Evolutionary conservation across 2,329 filamentous ascomycete species (phyloP), one percentile per base, ranked within the genome.

Genomic region (Pochonia chlamydosporia): DNA sequence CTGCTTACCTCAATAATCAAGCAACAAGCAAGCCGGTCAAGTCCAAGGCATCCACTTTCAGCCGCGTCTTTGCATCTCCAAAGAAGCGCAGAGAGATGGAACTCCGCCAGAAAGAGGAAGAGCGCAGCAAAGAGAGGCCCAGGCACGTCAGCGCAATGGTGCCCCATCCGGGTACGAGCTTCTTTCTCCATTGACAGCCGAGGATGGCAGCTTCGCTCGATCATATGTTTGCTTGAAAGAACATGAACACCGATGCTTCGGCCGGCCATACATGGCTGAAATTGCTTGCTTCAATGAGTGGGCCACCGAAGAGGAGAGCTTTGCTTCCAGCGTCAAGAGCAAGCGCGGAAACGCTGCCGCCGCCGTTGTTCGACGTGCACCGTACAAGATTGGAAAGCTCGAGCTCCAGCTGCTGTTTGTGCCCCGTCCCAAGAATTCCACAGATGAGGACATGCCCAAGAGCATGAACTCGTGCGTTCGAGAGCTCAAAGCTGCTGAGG

Each of bases 261-360:
- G 93, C 30, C 84, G 93, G 16, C 90, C 89, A 8, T 85, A 92
- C 59, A 84, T 84, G 52, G 89, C 91, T 14, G 91, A 97, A 57
- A 83, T 97, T 47, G 87, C 89, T 16, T 95, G 90, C 68, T 99
- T 97, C 78, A 99, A 99, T 61, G 93, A 99, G 70, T 99, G 93
- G 93, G 93, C 93, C 0, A 84, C 87, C 3, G 93, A 99, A 63
- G 88, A 93, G 56, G 82, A 81, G 9, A 76, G 75, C 21, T 85
- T 85, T 51, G 81, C 85, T 5, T 95, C 84, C 60, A 96, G 89
- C 66, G 86, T 96, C 52, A 95, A 95, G 78, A 96, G 89, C 75
- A 97, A 97, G 80, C 87, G 87, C 53, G 80, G 82, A 36, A 82
- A 79, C 53, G 78, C 77, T 23, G 76, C 81, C 14, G 78, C 77